Percentiles rank a stretch among this genome's conserved stretches.
Conservation (phyloP, 1,139 yeast species). For the Sugiyamaella grinbergsii region DNA sequence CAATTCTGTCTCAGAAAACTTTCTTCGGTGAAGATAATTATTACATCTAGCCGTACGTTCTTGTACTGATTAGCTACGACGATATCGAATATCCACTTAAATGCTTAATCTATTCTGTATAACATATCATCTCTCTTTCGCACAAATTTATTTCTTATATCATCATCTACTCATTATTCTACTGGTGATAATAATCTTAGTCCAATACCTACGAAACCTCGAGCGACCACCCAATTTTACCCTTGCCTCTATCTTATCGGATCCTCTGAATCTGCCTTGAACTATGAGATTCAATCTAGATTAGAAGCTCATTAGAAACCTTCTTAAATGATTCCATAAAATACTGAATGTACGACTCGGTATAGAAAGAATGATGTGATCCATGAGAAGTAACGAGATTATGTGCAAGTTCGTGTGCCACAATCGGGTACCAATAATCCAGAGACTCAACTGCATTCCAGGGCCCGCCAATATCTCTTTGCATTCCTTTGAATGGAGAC, state of each 20-base stretch:
- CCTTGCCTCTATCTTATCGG: conserved; percentile 4
- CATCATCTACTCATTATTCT: not conserved
- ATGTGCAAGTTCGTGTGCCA: conserved; percentile 49
- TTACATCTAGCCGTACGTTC: too few relatives aligned
- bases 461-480: conserved; percentile 25
- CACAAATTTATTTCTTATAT: too few relatives aligned
- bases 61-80: too few relatives aligned
- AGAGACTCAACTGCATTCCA: conserved; percentile 33
- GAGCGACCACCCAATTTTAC: too few relatives aligned
- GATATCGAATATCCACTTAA: too few relatives aligned
- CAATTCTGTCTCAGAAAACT: not conserved
- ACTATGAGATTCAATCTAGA: not conserved
- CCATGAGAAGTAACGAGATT: conserved; percentile 44
- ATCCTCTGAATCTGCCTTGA: too few relatives aligned
- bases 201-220: not conserved
- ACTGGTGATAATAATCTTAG: too few relatives aligned
- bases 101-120: not conserved
- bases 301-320: conserved; percentile 1
- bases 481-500: conserved; percentile 25
- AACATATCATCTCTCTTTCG: too few relatives aligned
- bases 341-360: conserved; percentile 40
- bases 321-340: conserved; percentile 32
- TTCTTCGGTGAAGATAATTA: not conserved
- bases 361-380: conserved; percentile 42
- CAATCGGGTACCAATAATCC: conserved; percentile 46